These are phyloP conservation scores for Marasmius fiardii DNA, from an alignment of 1,284 basidiomycete species.

Conservation along the genomic window DNA sequence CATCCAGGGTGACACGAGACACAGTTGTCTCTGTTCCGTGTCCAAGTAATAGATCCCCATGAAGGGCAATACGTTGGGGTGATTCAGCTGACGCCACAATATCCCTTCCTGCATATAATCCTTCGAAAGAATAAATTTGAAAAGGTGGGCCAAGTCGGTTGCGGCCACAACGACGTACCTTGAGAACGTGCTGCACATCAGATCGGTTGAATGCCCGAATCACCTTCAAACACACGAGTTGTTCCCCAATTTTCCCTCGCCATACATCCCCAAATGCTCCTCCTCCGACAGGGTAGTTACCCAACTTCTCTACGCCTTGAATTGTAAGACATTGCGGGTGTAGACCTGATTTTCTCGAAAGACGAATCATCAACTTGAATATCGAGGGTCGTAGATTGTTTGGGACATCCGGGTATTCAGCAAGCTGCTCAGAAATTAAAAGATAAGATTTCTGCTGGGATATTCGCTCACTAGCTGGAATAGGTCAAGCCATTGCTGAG, in stretches of 20 bases:
- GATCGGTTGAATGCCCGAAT: too few species aligned
- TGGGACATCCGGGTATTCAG: neutral
- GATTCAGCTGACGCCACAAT: neutral
- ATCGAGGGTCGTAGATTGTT: neutral
- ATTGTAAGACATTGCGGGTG: neutral
- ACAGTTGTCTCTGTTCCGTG: neutral
- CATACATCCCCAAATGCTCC: too few species aligned
- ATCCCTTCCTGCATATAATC: neutral
- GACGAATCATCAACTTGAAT: neutral
- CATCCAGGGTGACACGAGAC: neutral
- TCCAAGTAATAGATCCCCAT: too few species aligned
- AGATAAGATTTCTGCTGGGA: too few species aligned
- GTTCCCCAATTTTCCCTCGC: too few species aligned
- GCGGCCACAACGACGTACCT: too few species aligned
- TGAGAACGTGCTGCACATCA: neutral
- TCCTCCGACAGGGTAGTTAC: too few species aligned
- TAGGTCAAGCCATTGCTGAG: too few species aligned
- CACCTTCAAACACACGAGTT: too few species aligned
- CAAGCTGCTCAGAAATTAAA: too few species aligned
- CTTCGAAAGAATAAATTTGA: neutral
- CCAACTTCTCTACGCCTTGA: neutral
- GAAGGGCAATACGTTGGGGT: neutral
- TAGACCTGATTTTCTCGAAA: neutral
- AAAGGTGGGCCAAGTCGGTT: too few species aligned
- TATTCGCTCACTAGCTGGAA: too few species aligned